Conservation (phyloP, 192 early-diverging fungal genomes). For the Coemansia sp. region DNA sequence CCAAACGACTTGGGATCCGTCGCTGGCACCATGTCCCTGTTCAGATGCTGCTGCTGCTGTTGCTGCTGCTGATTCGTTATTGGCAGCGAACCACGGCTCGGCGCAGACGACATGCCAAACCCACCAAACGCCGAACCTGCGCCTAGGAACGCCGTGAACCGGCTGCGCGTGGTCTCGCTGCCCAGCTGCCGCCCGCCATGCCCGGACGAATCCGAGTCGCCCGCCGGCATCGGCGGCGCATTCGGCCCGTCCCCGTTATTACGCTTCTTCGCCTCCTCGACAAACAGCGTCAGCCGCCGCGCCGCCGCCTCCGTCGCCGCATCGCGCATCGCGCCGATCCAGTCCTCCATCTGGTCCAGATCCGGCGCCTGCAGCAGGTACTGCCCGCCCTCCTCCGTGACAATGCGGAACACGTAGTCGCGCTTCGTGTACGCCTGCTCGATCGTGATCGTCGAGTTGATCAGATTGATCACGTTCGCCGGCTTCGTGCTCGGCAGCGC, state of each 20-base stretch:
- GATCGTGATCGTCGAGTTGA: constrained; percentile 70
- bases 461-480: constrained; percentile 71
- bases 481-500: constrained; percentile 57
- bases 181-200: constrained; percentile 9
- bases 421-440: constrained; percentile 65
- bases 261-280: constrained; percentile 57
- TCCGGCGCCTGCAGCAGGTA: constrained; percentile 69
- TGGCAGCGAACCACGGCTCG: constrained; percentile 24
- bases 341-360: constrained; percentile 68
- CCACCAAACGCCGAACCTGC: constrained; percentile 37
- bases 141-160: constrained; percentile 49
- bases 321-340: constrained; percentile 66
- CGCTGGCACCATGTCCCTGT: constrained; percentile 2
- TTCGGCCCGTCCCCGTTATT: constrained; percentile 14
- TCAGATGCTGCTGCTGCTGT: constrained; percentile 11
- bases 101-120: constrained; percentile 29
- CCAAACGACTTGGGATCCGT: constrained; percentile 62
- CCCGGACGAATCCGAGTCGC: constrained; percentile 1
- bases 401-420: constrained; percentile 74
- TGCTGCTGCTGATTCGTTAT: constrained; percentile 11
- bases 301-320: constrained; percentile 70
- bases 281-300: constrained; percentile 65
- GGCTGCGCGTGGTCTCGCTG: constrained; percentile 42
- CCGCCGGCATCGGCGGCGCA: constrained; percentile 2
- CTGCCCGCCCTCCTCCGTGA: constrained; percentile 78